A percentile compares a stretch with the other conserved stretches of the same genome.
phyloP scores from a whole-genome alignment of 768 basidiomycete species.

The Termitomyces sp. region DNA sequence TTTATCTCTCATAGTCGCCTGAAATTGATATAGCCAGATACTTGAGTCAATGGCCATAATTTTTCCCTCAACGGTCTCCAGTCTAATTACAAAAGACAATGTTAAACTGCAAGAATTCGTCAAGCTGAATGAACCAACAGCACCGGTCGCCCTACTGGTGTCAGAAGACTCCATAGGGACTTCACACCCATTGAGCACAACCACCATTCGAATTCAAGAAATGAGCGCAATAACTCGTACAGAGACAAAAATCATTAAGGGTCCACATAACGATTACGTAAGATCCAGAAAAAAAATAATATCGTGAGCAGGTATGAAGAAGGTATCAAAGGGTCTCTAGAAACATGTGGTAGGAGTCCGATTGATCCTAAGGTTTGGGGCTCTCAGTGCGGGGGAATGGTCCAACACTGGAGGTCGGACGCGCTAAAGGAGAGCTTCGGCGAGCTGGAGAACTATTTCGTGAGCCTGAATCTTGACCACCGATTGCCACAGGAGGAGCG shows the following conservation, averaged over 20 bases:
- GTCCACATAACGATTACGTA: constrained; percentile 8
- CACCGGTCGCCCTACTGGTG: constrained; percentile 92
- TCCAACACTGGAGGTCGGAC: constrained; percentile 24
- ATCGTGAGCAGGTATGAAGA: constrained; percentile 2
- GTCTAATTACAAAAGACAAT: constrained; percentile 37
- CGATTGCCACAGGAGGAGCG: constrained; percentile 31
- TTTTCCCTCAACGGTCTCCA: constrained; percentile 96
- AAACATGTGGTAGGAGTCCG: neutral
- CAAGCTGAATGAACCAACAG: constrained; percentile 44
- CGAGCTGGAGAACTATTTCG: constrained; percentile 50
- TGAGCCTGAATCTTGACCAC: constrained; percentile 35
- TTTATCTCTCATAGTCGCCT: constrained; percentile 98
- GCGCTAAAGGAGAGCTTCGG: constrained; percentile 50
- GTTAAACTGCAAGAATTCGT: constrained; percentile 1
- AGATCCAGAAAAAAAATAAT: constrained; percentile 9
- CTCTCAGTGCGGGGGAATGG: constrained; percentile 31
- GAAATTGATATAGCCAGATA: constrained; percentile 99
- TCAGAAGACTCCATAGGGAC: constrained; percentile 88
- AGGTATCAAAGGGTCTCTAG: constrained; percentile 1
- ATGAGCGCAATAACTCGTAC: neutral
- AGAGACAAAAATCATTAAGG: neutral
- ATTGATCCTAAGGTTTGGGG: constrained; percentile 24
- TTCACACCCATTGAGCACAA: constrained; percentile 83
- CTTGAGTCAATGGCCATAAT: constrained; percentile 96
- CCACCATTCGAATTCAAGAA: constrained; percentile 5